Base-by-base conservation (phyloP, 202 grass and related monocot species). In the Zoysia matrella region DNA sequence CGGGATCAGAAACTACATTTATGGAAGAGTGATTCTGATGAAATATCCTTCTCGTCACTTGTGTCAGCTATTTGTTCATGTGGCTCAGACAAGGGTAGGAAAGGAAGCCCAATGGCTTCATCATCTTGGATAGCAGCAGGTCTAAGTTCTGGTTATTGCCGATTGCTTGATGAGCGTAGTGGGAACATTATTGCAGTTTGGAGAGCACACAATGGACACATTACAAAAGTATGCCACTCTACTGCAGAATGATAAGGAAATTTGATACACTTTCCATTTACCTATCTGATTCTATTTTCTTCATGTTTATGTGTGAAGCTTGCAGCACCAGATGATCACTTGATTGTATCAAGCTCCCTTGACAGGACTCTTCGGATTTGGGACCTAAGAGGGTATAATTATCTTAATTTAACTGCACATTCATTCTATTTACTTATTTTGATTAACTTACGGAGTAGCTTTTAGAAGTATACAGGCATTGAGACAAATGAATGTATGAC, bases 41-140 rank as follows among this genome's bases (percentile, higher is more conserved):
- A 95, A 78, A 89, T 93, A 81, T 98, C 92, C 44, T 89, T 97
- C 70, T 97, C 95, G 53, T 92, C 95, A 69, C 87, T 98, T 71
- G 90, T 98, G 47, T 98, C 95, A 63, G 86, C 95, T 81, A 91
- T 98, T 86, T 98, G 95, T 73, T 91, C 95, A 43, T 94, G 91
- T 93, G 90, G 89, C 36, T 85, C 94, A 57, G 72, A 94, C 71
- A 94, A 88, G 51, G 63, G 66, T 43, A 64, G 42, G 57, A 85
- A 69, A 84, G 86, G 84, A 65, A 79, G 69, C 67, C 39, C 78
- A 63, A 43, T 72, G 60, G 75, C 68, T 77, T 86, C 90, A 58
- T 90, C 90, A 67, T 94, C 90, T 10, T 95, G 86, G 86, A 86
- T 93, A 74, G 92, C 88, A 55, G 80, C 93, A 78, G 95, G 95